These are phyloP conservation scores for Curvularia hawaiiensis DNA, from an alignment of 2,329 filamentous ascomycete genomes.

Conservation along the genomic window DNA sequence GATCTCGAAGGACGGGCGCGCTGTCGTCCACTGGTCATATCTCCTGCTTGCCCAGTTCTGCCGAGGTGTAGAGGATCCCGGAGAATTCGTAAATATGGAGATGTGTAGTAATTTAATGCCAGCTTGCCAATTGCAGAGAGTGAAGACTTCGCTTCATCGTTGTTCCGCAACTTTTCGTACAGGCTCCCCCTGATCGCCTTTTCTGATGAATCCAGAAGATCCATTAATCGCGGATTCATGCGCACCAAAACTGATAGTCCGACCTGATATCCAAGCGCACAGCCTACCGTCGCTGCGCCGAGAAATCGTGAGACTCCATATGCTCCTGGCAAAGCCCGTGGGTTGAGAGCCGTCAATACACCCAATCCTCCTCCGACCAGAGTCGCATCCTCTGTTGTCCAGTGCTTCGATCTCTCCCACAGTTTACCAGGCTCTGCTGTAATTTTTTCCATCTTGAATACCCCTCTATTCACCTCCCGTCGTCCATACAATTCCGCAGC, in stretches of 20 bases:
- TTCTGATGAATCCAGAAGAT: slow-evolving; percentile 7
- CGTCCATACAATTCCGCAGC: slow-evolving; percentile 17
- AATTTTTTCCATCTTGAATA: slow-evolving; percentile 26
- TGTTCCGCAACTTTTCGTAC: slow-evolving; percentile 16
- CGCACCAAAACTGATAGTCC: slow-evolving; percentile 6
- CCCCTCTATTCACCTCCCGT: slow-evolving; percentile 25
- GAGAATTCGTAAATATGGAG: slow-evolving; percentile 3
- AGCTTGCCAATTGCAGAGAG: slow-evolving; percentile 20
- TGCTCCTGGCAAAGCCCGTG: slow-evolving; percentile 23
- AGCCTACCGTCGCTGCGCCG: slow-evolving; percentile 24
- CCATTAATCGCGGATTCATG: slow-evolving; percentile 4
- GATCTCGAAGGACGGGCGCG: background rate
- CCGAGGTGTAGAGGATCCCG: slow-evolving; percentile 8
- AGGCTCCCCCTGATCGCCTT: background rate
- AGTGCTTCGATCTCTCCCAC: slow-evolving; percentile 28
- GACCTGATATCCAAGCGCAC: slow-evolving; percentile 15
- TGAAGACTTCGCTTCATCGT: slow-evolving; percentile 17
- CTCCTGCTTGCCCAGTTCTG: background rate
- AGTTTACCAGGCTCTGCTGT: slow-evolving; percentile 24
- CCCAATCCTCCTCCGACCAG: slow-evolving; percentile 24
- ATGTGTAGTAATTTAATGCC: slow-evolving; percentile 14
- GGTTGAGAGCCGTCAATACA: slow-evolving; percentile 20
- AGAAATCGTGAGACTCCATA: slow-evolving; percentile 25
- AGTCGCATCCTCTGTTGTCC: slow-evolving; percentile 22
- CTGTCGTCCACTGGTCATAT: background rate